Conservation (phyloP, 2,329 filamentous ascomycete genomes). For the Curvularia hawaiiensis region DNA sequence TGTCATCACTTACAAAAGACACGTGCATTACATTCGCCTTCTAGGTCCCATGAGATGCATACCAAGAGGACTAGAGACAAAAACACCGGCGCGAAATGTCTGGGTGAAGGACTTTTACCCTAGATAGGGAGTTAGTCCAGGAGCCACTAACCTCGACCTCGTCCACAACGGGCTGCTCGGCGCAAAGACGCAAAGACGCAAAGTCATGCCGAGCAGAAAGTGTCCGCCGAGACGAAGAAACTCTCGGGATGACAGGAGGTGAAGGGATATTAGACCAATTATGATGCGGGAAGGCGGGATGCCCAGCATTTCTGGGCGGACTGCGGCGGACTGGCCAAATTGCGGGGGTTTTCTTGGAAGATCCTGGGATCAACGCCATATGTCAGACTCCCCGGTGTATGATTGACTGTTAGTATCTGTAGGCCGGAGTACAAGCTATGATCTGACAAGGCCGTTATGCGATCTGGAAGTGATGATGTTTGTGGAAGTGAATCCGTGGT, state of each 20-base stretch:
- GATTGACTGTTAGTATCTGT: not conserved
- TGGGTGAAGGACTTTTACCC: conserved; percentile 2
- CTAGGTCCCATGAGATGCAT: not conserved
- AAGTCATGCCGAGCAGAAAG: conserved; percentile 10
- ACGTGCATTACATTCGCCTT: not conserved
- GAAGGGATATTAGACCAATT: conserved; percentile 9
- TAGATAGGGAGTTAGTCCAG: not conserved
- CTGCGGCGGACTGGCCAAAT: conserved; percentile 14
- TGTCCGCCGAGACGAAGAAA: not conserved
- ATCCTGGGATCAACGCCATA: conserved; percentile 2
- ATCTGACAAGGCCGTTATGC: not conserved
- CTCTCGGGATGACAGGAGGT: not conserved
- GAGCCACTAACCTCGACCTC: not conserved
- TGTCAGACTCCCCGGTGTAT: not conserved
- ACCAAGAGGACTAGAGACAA: conserved; percentile 4
- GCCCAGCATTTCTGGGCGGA: conserved; percentile 11
- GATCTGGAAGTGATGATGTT: not conserved
- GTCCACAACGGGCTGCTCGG: not conserved
- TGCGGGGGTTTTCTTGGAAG: conserved; percentile 25
- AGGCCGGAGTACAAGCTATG: not conserved
- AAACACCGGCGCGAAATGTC: not conserved
- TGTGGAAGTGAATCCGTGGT: not conserved
- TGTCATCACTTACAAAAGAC: not conserved
- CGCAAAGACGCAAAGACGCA: not conserved
- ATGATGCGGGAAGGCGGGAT: not conserved